phyloP scores from a whole-genome alignment of 176 grass and related monocot genomes.

The Lolium multiflorum region DNA sequence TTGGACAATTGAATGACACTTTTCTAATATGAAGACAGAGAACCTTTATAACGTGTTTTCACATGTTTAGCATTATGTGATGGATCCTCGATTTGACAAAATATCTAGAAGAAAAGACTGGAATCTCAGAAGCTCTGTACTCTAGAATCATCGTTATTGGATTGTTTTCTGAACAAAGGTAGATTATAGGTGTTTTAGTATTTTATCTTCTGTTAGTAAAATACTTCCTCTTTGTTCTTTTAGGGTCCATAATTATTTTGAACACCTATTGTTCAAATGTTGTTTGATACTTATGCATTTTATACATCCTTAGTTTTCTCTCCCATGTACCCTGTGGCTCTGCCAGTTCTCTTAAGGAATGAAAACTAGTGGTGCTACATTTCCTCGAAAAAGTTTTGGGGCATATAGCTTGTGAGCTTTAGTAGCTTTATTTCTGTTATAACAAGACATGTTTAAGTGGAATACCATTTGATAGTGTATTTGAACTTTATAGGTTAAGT shows the following conservation, averaged over 20 bases:
- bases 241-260: neutral
- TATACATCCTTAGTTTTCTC: neutral
- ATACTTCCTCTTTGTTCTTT: neutral
- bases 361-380: too few species aligned
- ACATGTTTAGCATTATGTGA: neutral
- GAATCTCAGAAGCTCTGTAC: neutral
- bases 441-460: neutral
- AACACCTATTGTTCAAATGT: neutral
- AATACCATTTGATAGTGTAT: slow-evolving; percentile 27
- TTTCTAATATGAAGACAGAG: neutral
- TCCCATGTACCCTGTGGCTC: too few species aligned
- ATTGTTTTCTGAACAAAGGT: neutral
- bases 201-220: slow-evolving; percentile 19
- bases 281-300: slow-evolving; percentile 10
- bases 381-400: neutral
- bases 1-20: neutral
- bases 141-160: neutral
- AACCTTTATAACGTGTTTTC: neutral
- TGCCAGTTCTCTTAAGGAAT: too few species aligned
- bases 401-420: slow-evolving; percentile 8
- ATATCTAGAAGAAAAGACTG: neutral
- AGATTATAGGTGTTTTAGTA: neutral
- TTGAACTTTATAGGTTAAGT: slow-evolving; percentile 66
- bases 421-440: slow-evolving; percentile 27
- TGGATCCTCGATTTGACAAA: neutral